Percentiles rank a stretch among this genome's conserved stretches.
Evolutionary conservation across 257 asterid species (phyloP).

Genomic region (Prunella vulgaris): DNA sequence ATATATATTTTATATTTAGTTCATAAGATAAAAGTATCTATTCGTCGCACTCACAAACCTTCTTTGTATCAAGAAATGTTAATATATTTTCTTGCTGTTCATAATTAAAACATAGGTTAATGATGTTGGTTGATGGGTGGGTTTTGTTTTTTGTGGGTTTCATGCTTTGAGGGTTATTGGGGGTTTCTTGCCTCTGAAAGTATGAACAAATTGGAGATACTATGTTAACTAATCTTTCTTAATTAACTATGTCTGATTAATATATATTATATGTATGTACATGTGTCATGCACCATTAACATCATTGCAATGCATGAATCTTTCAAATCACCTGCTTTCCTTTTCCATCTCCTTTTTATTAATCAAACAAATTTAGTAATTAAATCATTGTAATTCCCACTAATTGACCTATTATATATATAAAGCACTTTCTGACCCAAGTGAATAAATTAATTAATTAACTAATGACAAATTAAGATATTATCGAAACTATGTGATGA

Average conservation of each 20-base stretch:
- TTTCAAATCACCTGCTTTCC: constrained; percentile 36
- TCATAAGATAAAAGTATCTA: not conserved
- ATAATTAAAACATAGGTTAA: constrained; percentile 23
- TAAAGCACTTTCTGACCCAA: constrained; percentile 1
- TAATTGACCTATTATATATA: constrained; percentile 11
- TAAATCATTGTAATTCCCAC: constrained; percentile 15
- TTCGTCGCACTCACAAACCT: not conserved
- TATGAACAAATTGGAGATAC: constrained; percentile 43
- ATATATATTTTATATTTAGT: not conserved
- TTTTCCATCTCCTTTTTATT: constrained; percentile 11
- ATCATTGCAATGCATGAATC: constrained; percentile 38
- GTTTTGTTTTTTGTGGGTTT: constrained; percentile 24
- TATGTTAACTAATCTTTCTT: constrained; percentile 28
- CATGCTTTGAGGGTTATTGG: constrained; percentile 37
- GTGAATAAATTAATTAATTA: not conserved
- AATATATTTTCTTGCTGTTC: constrained; percentile 12
- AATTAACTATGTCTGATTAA: constrained; percentile 5
- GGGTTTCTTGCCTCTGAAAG: constrained; percentile 54
- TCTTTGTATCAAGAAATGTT: constrained; percentile 1
- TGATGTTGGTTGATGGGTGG: constrained; percentile 32
- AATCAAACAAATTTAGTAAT: not conserved
- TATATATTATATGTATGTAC: not conserved
- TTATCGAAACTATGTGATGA: not conserved
- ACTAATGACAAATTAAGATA: not conserved
- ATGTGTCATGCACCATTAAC: constrained; percentile 15